Percentiles rank a stretch among this genome's conserved stretches.
Conservation (phyloP, 805 yeast species). For the Saturnispora galanensis region DNA sequence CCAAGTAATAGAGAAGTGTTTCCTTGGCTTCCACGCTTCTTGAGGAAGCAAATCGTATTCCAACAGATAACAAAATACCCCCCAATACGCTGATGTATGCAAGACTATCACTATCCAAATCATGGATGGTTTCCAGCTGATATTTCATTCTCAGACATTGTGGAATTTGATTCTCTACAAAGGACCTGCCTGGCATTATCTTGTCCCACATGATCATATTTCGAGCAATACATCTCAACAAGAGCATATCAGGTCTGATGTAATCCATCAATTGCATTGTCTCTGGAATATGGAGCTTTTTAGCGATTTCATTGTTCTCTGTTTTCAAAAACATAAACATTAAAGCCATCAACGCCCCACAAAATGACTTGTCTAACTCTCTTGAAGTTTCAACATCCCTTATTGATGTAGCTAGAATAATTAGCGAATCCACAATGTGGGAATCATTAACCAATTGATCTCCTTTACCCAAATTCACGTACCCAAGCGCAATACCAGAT, state of each 20-base stretch:
- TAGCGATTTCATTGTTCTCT: conserved; percentile 48
- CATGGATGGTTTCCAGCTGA: conserved; percentile 19
- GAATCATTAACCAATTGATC: conserved; percentile 49
- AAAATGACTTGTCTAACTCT: conserved; percentile 50
- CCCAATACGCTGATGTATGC: conserved; percentile 56
- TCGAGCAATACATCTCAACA: conserved; percentile 53
- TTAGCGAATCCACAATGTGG: conserved; percentile 49
- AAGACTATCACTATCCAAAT: conserved; percentile 50
- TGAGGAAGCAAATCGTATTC: conserved; percentile 68
- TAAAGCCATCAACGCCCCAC: conserved; percentile 72
- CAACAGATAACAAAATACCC: conserved; percentile 68
- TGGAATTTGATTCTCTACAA: conserved; percentile 57
- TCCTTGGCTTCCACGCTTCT: conserved; percentile 44
- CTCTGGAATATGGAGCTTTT: conserved; percentile 50
- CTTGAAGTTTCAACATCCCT: conserved; percentile 53
- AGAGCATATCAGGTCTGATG: conserved; percentile 66
- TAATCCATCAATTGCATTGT: conserved; percentile 53
- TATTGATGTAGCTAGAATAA: conserved; percentile 47
- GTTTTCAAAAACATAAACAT: conserved; percentile 66
- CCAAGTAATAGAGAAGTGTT: conserved; percentile 46
- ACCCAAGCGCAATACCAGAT: conserved; percentile 84
- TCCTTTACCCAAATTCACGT: conserved; percentile 73
- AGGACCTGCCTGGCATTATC: conserved; percentile 37
- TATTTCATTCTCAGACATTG: conserved; percentile 27
- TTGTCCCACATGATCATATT: conserved; percentile 65